A percentile compares a stretch with the other conserved stretches of the same genome.
phyloP scores from a whole-genome alignment of 139 green algal species.

The Raphidocelis subcapitata region DNA sequence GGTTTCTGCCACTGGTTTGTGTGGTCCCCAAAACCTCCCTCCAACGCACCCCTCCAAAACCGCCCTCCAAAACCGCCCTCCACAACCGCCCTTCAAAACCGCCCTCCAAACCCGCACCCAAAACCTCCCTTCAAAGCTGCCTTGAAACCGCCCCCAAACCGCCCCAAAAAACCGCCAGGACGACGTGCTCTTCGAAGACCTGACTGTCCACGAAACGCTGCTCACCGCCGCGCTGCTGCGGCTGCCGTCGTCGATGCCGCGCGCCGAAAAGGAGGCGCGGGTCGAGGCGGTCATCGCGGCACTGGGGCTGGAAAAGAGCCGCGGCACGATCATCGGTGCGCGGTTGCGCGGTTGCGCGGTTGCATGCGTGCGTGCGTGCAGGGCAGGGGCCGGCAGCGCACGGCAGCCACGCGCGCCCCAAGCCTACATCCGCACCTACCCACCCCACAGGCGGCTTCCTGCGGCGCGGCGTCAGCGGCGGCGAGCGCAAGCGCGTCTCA shows the following conservation, averaged over 20 bases:
- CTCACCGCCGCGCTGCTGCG: conserved; percentile 85
- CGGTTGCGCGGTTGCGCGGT: conserved; percentile 49
- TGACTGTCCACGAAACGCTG: conserved; percentile 50
- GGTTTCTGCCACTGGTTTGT: too few relatives aligned
- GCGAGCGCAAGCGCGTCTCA: conserved; percentile 93
- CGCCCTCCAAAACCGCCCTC: too few relatives aligned
- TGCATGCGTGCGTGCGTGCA: too few relatives aligned
- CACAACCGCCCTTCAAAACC: too few relatives aligned
- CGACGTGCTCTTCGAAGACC: conserved; percentile 72
- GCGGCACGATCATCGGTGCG: conserved; percentile 89
- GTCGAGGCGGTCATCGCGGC: conserved; percentile 71
- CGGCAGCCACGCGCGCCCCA: too few relatives aligned
- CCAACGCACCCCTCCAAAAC: too few relatives aligned
- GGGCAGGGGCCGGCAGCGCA: too few relatives aligned
- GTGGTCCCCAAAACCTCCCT: too few relatives aligned
- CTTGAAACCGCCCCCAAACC: too few relatives aligned
- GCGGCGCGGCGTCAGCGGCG: conserved; percentile 83
- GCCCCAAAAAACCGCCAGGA: conserved; percentile 40
- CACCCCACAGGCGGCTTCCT: conserved; percentile 62
- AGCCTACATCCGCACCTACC: too few relatives aligned
- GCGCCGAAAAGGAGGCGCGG: conserved; percentile 58
- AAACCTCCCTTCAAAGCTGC: too few relatives aligned
- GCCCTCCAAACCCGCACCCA: too few relatives aligned
- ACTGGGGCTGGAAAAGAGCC: conserved; percentile 73
- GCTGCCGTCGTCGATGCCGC: conserved; percentile 69